Evolutionary conservation across 768 basidiomycete species (phyloP).

Genomic region (Mycena vitilis): DNA sequence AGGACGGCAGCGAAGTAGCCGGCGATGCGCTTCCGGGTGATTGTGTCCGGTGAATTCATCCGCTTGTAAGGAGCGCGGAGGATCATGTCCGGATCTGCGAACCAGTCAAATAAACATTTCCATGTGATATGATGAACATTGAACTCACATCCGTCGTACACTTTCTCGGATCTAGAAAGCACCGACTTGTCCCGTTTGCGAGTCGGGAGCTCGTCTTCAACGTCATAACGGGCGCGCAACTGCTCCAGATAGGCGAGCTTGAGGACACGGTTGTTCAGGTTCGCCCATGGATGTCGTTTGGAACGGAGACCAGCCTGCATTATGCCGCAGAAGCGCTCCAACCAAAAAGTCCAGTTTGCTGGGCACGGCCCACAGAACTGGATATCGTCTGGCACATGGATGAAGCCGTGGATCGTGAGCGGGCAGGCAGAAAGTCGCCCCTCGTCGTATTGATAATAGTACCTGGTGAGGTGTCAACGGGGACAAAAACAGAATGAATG

Average conservation of each 20-base stretch:
- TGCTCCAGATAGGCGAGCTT: constrained; percentile 42
- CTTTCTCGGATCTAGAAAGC: background rate
- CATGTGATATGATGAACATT: background rate
- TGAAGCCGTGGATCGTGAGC: constrained; percentile 47
- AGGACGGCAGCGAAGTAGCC: constrained; percentile 30
- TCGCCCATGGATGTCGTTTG: constrained; percentile 43
- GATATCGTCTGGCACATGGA: constrained; percentile 49
- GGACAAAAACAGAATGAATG: background rate
- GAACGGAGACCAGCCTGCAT: constrained; percentile 41
- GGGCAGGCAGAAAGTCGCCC: constrained; percentile 44
- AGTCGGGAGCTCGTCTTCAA: constrained; percentile 36
- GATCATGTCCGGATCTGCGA: background rate
- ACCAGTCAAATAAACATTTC: background rate
- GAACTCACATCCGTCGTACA: background rate
- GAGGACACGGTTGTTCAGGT: constrained; percentile 40
- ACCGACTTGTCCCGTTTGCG: background rate
- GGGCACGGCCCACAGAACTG: constrained; percentile 45
- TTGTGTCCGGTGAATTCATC: background rate
- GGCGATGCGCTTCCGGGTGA: constrained; percentile 19
- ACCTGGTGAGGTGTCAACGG: background rate
- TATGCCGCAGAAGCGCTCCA: constrained; percentile 48
- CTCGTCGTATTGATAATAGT: constrained; percentile 47
- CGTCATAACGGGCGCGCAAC: constrained; percentile 40
- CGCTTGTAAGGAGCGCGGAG: background rate
- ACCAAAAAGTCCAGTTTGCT: constrained; percentile 48